phyloP scores from a whole-genome alignment of 495 filamentous ascomycete species.

The Annulohypoxylon stygium region DNA sequence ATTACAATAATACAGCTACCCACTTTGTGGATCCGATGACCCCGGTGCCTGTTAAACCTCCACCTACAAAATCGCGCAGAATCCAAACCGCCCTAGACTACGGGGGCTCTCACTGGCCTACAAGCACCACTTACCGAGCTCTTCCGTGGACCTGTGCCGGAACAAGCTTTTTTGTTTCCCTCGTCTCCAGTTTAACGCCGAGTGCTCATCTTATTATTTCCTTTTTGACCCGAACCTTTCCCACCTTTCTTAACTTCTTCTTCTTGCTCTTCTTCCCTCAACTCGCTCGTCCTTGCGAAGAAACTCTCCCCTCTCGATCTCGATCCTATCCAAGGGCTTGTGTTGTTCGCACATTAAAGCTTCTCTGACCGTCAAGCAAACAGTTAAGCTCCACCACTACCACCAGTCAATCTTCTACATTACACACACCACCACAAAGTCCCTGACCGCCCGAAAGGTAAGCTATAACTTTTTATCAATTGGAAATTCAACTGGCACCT shows the following conservation, averaged over 20 bases:
- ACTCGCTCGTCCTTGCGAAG: constrained; percentile 55
- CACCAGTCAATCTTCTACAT: constrained; percentile 31
- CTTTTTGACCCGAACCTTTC: constrained; percentile 49
- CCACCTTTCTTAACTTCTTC: constrained; percentile 45
- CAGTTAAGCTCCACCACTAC: constrained; percentile 44
- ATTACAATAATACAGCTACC: constrained; percentile 46
- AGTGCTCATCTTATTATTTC: constrained; percentile 49
- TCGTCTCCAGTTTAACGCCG: constrained; percentile 46
- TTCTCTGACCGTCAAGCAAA: constrained; percentile 44
- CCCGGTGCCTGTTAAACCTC: constrained; percentile 44
- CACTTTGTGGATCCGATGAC: constrained; percentile 50
- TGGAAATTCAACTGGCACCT: constrained; percentile 18
- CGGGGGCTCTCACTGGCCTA: constrained; percentile 15
- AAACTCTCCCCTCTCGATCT: constrained; percentile 21
- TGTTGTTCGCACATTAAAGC: constrained; percentile 53
- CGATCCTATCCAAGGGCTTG: constrained; percentile 49
- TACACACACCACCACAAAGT: constrained; percentile 28
- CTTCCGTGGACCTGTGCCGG: constrained; percentile 29
- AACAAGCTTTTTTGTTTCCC: constrained; percentile 51
- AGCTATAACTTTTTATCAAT: constrained; percentile 42
- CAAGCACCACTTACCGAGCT: constrained; percentile 40
- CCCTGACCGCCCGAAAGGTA: constrained; percentile 33
- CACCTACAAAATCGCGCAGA: constrained; percentile 55
- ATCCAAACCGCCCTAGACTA: constrained; percentile 34
- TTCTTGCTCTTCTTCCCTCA: constrained; percentile 37